phyloP scores from a whole-genome alignment of 148 eudicot species.

The Vaccinium myrtillus region DNA sequence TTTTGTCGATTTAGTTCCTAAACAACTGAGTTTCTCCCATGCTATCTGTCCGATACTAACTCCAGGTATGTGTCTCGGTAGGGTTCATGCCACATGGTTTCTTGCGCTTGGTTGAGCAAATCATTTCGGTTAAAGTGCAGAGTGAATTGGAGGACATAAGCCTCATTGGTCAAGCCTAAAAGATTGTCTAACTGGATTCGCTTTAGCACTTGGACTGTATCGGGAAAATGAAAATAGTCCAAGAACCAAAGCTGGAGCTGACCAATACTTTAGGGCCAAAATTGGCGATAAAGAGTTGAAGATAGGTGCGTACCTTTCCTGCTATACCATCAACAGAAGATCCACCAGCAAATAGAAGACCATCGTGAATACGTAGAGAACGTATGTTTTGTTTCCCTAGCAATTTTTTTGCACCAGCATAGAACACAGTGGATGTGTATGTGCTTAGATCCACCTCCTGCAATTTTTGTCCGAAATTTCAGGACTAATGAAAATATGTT shows the following conservation, averaged over 20 bases:
- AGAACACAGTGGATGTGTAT: slow-evolving; percentile 32
- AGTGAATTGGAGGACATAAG: not conserved
- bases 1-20: not conserved
- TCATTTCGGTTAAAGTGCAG: not conserved
- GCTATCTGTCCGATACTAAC: not conserved
- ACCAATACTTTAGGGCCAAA: not conserved
- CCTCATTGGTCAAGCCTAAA: not conserved
- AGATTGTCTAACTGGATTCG: not conserved
- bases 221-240: not conserved
- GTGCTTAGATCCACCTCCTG: slow-evolving; percentile 50
- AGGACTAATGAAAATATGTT: not conserved
- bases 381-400: slow-evolving; percentile 46
- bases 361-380: slow-evolving; percentile 31
- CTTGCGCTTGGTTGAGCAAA: not conserved
- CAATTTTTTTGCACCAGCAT: slow-evolving; percentile 44
- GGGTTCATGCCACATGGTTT: not conserved
- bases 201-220: not conserved
- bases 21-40: not conserved
- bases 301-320: slow-evolving; percentile 44
- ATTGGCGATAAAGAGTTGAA: not conserved
- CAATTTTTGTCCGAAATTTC: slow-evolving; percentile 6
- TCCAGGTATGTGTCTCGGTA: not conserved
- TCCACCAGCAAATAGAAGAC: slow-evolving; percentile 42
- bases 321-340: slow-evolving; percentile 50
- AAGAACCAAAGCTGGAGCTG: not conserved